These are phyloP conservation scores for Lumnitzera littorea DNA, from an alignment of 345 rosid species.

Conservation along the genomic window DNA sequence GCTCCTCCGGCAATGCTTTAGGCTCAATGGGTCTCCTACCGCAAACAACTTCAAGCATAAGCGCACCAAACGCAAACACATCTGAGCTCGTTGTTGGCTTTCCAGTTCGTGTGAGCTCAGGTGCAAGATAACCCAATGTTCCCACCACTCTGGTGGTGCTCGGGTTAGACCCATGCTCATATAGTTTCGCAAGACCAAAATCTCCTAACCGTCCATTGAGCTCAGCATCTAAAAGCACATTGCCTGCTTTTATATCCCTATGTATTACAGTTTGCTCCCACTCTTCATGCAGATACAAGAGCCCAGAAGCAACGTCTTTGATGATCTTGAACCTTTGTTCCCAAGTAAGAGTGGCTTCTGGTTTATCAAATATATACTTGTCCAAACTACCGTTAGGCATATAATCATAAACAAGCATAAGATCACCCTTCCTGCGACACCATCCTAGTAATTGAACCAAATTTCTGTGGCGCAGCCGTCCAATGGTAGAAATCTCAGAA, in stretches of 20 bases:
- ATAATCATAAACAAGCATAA: conserved; percentile 73
- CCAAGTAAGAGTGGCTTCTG: conserved; percentile 56
- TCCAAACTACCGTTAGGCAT: conserved; percentile 95
- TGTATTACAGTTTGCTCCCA: conserved; percentile 93
- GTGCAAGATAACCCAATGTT: conserved; percentile 92
- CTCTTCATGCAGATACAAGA: conserved; percentile 82
- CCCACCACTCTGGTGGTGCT: conserved; percentile 81
- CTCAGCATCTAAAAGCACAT: conserved; percentile 69
- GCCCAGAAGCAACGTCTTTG: conserved; percentile 79
- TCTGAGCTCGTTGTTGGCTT: conserved; percentile 71
- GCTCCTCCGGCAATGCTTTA: conserved; percentile 78
- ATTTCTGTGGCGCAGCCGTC: conserved; percentile 84
- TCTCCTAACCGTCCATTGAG: conserved; percentile 77
- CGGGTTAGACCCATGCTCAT: conserved; percentile 67
- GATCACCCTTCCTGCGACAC: conserved; percentile 55
- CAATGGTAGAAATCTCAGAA: conserved; percentile 81
- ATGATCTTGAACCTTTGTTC: conserved; percentile 66
- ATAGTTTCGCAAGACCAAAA: conserved; percentile 83
- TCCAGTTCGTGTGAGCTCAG: conserved; percentile 82
- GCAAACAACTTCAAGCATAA: conserved; percentile 70
- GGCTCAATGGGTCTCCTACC: conserved; percentile 86
- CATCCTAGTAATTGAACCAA: conserved; percentile 81
- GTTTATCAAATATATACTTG: conserved; percentile 61
- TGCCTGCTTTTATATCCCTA: conserved; percentile 84
- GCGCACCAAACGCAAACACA: conserved; percentile 88